phyloP scores from a whole-genome alignment of 2,329 filamentous ascomycete genomes.

The Neofusicoccum laricinum region DNA sequence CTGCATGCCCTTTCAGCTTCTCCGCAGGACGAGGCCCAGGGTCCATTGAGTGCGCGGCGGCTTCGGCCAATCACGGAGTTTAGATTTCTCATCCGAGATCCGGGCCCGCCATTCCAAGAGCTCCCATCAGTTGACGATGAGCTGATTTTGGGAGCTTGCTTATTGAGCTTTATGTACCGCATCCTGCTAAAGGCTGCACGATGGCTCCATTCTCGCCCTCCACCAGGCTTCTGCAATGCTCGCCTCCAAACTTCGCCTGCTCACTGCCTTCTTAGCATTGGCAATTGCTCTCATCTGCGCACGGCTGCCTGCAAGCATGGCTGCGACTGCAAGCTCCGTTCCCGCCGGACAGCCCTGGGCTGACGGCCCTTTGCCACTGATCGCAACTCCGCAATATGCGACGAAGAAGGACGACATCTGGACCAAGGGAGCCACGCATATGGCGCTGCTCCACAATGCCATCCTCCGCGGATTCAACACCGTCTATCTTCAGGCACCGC shows the following conservation, averaged over 20 bases:
- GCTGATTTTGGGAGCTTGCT: neutral
- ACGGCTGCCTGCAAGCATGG: constrained; percentile 5
- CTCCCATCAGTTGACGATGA: constrained; percentile 11
- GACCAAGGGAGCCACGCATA: constrained; percentile 34
- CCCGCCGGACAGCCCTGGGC: constrained; percentile 26
- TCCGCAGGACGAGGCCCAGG: neutral
- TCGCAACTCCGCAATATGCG: constrained; percentile 29
- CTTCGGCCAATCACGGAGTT: constrained; percentile 11
- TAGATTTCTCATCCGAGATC: constrained; percentile 15
- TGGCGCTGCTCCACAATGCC: constrained; percentile 41
- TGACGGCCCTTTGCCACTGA: constrained; percentile 27
- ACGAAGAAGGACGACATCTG: constrained; percentile 34
- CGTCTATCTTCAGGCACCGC: constrained; percentile 38
- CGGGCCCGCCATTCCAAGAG: constrained; percentile 6
- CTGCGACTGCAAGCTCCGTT: neutral
- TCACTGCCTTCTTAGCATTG: neutral
- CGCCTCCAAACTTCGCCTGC: neutral
- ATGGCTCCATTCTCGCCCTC: neutral
- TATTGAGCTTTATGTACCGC: constrained; percentile 1
- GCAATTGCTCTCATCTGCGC: constrained; percentile 2
- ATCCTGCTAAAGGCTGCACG: neutral
- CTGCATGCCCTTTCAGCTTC: neutral
- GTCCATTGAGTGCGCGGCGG: neutral
- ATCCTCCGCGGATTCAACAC: constrained; percentile 41
- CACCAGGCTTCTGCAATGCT: constrained; percentile 3